phyloP scores from a whole-genome alignment of 148 eudicot genomes.

The Drosera capensis region DNA sequence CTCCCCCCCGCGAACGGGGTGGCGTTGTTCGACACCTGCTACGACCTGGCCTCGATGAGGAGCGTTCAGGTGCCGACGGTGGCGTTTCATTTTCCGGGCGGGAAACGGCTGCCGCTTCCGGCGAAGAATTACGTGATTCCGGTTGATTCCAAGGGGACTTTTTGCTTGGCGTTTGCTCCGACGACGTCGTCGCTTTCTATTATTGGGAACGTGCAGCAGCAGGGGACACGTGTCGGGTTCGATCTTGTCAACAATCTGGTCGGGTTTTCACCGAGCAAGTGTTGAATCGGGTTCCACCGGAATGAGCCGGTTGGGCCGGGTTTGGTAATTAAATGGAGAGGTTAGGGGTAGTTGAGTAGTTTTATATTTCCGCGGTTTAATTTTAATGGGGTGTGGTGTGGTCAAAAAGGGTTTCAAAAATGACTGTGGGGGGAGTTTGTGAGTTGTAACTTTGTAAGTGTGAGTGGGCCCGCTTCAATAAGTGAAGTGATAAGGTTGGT shows the following conservation, averaged over 20 bases:
- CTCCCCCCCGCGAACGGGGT: constrained; percentile 14
- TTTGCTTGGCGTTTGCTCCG: constrained; percentile 45
- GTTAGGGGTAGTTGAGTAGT: too few species aligned
- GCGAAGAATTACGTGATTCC: constrained; percentile 46
- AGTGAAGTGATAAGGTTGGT: too few species aligned
- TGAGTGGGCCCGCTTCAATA: too few species aligned
- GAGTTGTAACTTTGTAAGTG: too few species aligned
- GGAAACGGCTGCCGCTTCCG: constrained; percentile 22
- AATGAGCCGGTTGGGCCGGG: too few species aligned
- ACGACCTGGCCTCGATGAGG: constrained; percentile 28
- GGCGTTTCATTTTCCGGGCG: constrained; percentile 43
- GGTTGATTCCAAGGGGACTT: constrained; percentile 32
- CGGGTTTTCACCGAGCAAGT: constrained; percentile 27
- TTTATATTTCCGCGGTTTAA: too few species aligned
- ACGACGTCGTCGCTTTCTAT: constrained; percentile 38
- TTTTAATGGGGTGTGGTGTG: too few species aligned
- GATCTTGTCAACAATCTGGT: constrained; percentile 25
- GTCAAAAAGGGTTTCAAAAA: too few species aligned
- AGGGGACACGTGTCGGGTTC: constrained; percentile 53
- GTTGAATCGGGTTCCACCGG: constrained; percentile 20
- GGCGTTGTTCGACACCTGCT: constrained; percentile 55
- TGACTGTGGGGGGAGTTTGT: too few species aligned
- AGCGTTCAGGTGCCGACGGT: constrained; percentile 33
- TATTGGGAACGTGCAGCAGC: constrained; percentile 54
- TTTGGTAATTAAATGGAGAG: too few species aligned